Evolutionary conservation across 176 grass and related monocot species (phyloP).

Genomic region (Oryza longistaminata): DNA sequence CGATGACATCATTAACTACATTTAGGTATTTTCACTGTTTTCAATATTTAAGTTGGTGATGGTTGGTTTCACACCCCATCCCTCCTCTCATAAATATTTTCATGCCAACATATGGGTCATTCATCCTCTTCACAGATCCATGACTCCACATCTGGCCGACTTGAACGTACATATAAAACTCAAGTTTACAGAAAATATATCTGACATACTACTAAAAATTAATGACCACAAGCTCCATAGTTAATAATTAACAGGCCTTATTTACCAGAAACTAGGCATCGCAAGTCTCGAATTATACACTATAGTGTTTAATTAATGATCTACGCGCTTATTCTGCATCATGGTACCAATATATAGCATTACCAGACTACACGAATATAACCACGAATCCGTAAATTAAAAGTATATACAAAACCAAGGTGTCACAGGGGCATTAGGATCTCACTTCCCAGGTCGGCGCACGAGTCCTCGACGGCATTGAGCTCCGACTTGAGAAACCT

Average conservation of each 20-base stretch:
- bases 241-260: background rate
- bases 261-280: background rate
- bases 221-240: background rate
- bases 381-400: background rate
- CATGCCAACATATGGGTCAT: background rate
- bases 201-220: background rate
- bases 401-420: background rate
- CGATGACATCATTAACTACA: background rate
- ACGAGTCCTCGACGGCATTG: slow-evolving; percentile 36
- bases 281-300: background rate
- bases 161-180: background rate
- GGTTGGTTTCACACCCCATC: background rate
- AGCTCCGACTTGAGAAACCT: slow-evolving; percentile 65
- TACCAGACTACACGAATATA: no score
- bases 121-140: background rate
- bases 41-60: background rate
- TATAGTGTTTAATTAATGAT: background rate
- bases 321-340: no score
- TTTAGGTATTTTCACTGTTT: background rate
- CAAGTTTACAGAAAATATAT: background rate
- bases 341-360: no score
- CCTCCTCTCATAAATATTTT: background rate
- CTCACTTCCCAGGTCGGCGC: slow-evolving; percentile 61
- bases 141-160: background rate
- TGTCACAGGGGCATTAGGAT: background rate